phyloP scores from a whole-genome alignment of 768 basidiomycete species.

The Lactarius trivialis region DNA sequence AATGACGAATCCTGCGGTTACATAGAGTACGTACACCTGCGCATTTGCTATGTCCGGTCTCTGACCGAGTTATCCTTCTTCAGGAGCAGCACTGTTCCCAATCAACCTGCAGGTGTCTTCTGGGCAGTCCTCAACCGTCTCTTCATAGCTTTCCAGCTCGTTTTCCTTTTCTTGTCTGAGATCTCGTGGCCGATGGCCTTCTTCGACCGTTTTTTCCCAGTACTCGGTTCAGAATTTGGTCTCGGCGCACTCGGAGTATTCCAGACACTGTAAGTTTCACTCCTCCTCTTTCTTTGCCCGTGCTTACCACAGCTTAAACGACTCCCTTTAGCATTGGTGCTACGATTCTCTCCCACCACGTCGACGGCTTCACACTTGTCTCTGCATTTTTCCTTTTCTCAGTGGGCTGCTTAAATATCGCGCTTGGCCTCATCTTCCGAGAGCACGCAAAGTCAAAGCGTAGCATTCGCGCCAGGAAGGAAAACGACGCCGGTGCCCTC shows the following conservation, averaged over 20 bases:
- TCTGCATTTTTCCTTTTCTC: constrained; percentile 82
- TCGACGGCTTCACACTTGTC: constrained; percentile 76
- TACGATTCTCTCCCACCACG: constrained; percentile 66
- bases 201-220: constrained; percentile 82
- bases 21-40: constrained; percentile 15
- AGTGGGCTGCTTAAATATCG: constrained; percentile 75
- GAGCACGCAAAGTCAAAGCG: constrained; percentile 58
- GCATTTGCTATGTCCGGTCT: neutral
- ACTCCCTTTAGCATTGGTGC: constrained; percentile 51
- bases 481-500: constrained; percentile 48
- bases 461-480: constrained; percentile 61
- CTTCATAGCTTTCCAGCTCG: constrained; percentile 78
- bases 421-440: constrained; percentile 76
- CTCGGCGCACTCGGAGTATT: constrained; percentile 83
- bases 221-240: constrained; percentile 78
- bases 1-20: constrained; percentile 36
- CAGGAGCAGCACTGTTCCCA: constrained; percentile 75
- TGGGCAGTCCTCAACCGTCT: constrained; percentile 87
- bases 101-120: constrained; percentile 85
- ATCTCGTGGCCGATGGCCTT: constrained; percentile 71
- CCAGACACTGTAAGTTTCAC: constrained; percentile 64
- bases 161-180: constrained; percentile 79
- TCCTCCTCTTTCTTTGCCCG: neutral
- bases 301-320: constrained; percentile 17
- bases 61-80: constrained; percentile 25